Percentiles rank a stretch among this genome's conserved stretches.
phyloP scores from a whole-genome alignment of 1,139 yeast genomes.

The Yamadazyma dendronema region DNA sequence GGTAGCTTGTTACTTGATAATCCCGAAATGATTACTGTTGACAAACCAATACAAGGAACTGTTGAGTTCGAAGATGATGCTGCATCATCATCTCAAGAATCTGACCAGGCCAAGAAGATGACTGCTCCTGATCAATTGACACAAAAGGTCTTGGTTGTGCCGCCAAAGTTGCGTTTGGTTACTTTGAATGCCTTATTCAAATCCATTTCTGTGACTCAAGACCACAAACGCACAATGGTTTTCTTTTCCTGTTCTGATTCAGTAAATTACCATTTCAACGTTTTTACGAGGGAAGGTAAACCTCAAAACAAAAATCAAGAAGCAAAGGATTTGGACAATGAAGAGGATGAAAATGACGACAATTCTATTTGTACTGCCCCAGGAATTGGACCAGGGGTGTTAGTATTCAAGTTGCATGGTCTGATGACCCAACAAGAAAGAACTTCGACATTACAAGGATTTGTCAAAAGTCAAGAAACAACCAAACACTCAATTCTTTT shows the following conservation, averaged over 20 bases:
- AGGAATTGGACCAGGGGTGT: slow-evolving; percentile 44
- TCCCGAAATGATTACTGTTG: slow-evolving; percentile 63
- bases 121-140: slow-evolving; percentile 88
- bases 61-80: slow-evolving; percentile 40
- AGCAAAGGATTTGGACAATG: slow-evolving; percentile 26
- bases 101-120: slow-evolving; percentile 8
- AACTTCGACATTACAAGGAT: slow-evolving; percentile 69
- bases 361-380: slow-evolving; percentile 54
- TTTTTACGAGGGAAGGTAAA: slow-evolving; percentile 59
- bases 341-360: slow-evolving; percentile 16
- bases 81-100: slow-evolving; percentile 14
- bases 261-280: slow-evolving; percentile 85
- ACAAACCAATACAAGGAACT: slow-evolving; percentile 26
- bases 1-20: slow-evolving; percentile 73
- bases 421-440: slow-evolving; percentile 81
- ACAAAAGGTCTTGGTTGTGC: slow-evolving; percentile 77
- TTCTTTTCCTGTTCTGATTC: slow-evolving; percentile 94
- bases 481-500: slow-evolving; percentile 63
- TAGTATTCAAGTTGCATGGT: slow-evolving; percentile 84
- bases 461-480: slow-evolving; percentile 35
- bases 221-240: slow-evolving; percentile 62
- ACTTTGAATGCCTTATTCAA: slow-evolving; percentile 68
- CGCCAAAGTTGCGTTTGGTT: slow-evolving; percentile 87
- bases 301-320: slow-evolving; percentile 29
- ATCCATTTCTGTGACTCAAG: slow-evolving; percentile 20